phyloP scores from a whole-genome alignment of 768 basidiomycete genomes.

The Amanita phalloides region DNA sequence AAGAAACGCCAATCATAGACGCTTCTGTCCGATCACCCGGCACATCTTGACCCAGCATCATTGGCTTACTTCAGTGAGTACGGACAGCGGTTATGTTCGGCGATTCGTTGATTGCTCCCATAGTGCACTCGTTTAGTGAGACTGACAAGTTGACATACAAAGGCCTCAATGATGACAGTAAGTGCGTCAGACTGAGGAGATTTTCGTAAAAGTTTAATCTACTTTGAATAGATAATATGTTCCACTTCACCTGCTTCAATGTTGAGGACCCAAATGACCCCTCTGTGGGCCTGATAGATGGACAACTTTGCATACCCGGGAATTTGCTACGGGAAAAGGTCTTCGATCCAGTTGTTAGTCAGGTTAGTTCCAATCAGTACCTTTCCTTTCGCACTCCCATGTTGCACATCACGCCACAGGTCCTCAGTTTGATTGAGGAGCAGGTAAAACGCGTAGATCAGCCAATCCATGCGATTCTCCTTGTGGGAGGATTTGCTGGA shows the following conservation, averaged over 20 bases:
- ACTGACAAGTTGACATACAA: conserved; percentile 75
- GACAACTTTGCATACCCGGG: conserved; percentile 77
- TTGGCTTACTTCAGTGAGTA: conserved; percentile 68
- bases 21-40: conserved; percentile 74
- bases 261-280: conserved; percentile 76
- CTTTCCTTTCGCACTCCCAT: background rate
- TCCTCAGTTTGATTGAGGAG: conserved; percentile 68
- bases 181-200: conserved; percentile 8
- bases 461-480: conserved; percentile 70
- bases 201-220: conserved; percentile 2
- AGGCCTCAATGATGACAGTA: conserved; percentile 70
- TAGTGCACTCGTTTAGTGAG: conserved; percentile 79
- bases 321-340: conserved; percentile 71
- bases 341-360: conserved; percentile 81
- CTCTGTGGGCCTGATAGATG: conserved; percentile 69
- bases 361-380: conserved; percentile 33
- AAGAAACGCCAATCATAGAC: conserved; percentile 15
- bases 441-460: conserved; percentile 61
- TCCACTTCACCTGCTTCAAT: conserved; percentile 88
- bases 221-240: conserved; percentile 51
- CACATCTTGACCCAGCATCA: conserved; percentile 72
- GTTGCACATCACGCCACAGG: conserved; percentile 29
- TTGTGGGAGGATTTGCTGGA: conserved; percentile 86
- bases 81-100: background rate
- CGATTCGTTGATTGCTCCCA: conserved; percentile 4